Evolutionary conservation across 73 alveolate genomes (phyloP), one percentile per base, ranked within the genome.

Genomic region (Paramecium octaurelia): DNA sequence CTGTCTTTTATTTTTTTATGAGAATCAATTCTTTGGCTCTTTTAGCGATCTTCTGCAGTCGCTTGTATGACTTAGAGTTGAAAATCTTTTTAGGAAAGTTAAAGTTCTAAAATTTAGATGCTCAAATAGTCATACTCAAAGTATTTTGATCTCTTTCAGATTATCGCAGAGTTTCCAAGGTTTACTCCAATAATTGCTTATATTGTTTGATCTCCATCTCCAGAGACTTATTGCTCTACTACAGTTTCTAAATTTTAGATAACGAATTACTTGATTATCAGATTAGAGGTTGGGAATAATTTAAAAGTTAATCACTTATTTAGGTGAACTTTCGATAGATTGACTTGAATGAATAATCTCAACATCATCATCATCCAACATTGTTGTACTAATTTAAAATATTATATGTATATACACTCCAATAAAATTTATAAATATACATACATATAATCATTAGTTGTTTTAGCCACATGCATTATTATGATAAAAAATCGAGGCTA

Each of bases 201-300:
- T 64, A 64, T 27, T 64, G n/a, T 16, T 64, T 64, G 84, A 34
- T 14, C 27, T 64, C 84, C 1, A 27, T 10, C 46, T 34, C 46
- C 4, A 64, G 35, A 27, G 50, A 64, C 16, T 34, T 64, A 34
- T 64, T 64, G n/a, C 42, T 34, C 31, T 27, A 18, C 3, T 27
- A 34, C 14, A 64, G 84, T 64, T 64, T 64, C 84, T 64, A 34
- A 34, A 64, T 31, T 31, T 64, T 64, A 64, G 84, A 64, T 6
- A 64, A 64, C 84, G 84, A 64, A 29, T 64, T 64, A 64, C 84
- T 27, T 64, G 50, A 64, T 64, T 64, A 27, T 64, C 84, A 31
- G 23, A 31, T 64, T 64, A 31, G 44, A 64, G 42, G 84, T 64
- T 64, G 6, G 69, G 69, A 54, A 54, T 54, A 3, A 54, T 54